Evolutionary conservation across 2,329 filamentous ascomycete species (phyloP).

Genomic region (Ascochyta viciae-villosae): DNA sequence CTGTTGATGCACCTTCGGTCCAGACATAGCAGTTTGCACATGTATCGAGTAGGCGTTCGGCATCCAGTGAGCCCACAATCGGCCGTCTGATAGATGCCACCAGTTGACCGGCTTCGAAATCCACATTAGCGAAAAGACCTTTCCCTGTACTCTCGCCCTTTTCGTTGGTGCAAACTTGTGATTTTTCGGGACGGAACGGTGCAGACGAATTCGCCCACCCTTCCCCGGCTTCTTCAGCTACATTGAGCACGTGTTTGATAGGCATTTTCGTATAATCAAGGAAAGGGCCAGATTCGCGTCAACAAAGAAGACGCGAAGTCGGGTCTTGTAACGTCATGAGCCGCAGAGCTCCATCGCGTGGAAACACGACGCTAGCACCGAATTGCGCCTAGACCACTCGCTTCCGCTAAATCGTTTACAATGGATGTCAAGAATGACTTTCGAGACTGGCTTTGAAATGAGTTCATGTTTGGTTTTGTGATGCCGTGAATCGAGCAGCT

Average conservation of each 20-base stretch:
- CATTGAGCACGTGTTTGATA: slow-evolving; percentile 17
- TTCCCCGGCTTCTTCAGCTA: slow-evolving; percentile 13
- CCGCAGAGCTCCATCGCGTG: slow-evolving; percentile 12
- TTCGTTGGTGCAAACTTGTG: slow-evolving; percentile 28
- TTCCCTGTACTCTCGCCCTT: slow-evolving; percentile 51
- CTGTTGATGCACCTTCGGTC: slow-evolving; percentile 41
- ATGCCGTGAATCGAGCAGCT: too few relatives aligned
- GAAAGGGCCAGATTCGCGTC: slow-evolving; percentile 7
- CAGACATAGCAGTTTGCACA: slow-evolving; percentile 65
- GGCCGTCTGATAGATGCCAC: slow-evolving; percentile 60
- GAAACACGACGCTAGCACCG: slow-evolving; percentile 3
- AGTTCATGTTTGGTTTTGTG: background rate
- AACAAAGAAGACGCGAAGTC: background rate
- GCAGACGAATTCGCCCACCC: slow-evolving; percentile 17
- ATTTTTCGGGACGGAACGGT: slow-evolving; percentile 33
- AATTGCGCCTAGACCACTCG: background rate
- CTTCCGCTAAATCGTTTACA: background rate
- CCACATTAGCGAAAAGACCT: slow-evolving; percentile 61
- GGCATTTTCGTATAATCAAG: background rate
- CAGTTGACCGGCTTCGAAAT: slow-evolving; percentile 57
- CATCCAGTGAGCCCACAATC: slow-evolving; percentile 62
- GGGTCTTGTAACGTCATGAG: slow-evolving; percentile 14
- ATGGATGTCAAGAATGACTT: background rate
- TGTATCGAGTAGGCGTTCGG: slow-evolving; percentile 58
- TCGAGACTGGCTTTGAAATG: too few relatives aligned